phyloP scores from a whole-genome alignment of 495 filamentous ascomycete species.

The Amorphotheca resinae region DNA sequence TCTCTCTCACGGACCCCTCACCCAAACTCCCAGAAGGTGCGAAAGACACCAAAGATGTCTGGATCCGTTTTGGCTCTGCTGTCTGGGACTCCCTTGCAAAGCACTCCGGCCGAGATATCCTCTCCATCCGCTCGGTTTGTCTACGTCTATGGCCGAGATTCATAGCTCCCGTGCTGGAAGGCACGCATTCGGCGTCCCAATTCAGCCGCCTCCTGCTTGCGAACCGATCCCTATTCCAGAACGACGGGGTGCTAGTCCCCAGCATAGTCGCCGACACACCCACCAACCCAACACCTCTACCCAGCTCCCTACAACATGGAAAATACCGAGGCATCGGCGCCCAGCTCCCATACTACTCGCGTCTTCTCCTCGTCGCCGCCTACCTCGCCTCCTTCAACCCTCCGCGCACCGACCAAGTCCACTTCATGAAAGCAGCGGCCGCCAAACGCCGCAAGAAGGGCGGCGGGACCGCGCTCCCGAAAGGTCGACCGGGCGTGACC shows the following conservation, averaged over 20 bases:
- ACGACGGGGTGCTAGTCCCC: slow-evolving; percentile 59
- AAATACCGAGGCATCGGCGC: slow-evolving; percentile 11
- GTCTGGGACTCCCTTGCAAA: slow-evolving; percentile 63
- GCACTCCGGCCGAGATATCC: slow-evolving; percentile 50
- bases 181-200: slow-evolving; percentile 57
- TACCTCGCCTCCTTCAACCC: slow-evolving; percentile 90
- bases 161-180: slow-evolving; percentile 49
- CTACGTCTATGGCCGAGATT: slow-evolving; percentile 57
- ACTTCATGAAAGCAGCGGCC: slow-evolving; percentile 66
- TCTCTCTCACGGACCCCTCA: slow-evolving; percentile 34
- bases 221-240: slow-evolving; percentile 62
- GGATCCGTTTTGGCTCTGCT: slow-evolving; percentile 62
- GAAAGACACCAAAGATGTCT: slow-evolving; percentile 49
- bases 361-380: slow-evolving; percentile 69
- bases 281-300: slow-evolving; percentile 5
- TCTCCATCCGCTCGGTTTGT: slow-evolving; percentile 44
- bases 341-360: slow-evolving; percentile 67
- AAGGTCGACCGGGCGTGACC: slow-evolving; percentile 18
- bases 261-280: slow-evolving; percentile 42
- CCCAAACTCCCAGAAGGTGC: slow-evolving; percentile 18
- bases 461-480: slow-evolving; percentile 21
- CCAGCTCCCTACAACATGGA: not conserved
- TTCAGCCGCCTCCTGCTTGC: slow-evolving; percentile 70
- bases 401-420: slow-evolving; percentile 58
- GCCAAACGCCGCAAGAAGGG: slow-evolving; percentile 36